Evolutionary conservation across 441 rosid species (phyloP).

Genomic region (Eutrema salsugineum): DNA sequence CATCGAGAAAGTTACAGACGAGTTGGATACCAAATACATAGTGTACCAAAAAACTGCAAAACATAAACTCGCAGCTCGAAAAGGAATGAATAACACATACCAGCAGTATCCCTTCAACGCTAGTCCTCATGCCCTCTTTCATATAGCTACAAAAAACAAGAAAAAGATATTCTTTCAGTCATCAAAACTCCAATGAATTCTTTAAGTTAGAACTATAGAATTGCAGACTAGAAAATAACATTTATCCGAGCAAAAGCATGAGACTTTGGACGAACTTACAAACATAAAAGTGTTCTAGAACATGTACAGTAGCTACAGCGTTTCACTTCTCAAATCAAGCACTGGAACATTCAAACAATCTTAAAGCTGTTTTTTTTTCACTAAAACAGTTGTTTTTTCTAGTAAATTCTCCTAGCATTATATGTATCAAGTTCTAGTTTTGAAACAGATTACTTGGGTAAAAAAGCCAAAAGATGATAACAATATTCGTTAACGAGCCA

Average conservation of each 20-base stretch:
- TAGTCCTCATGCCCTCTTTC: conserved; percentile 99
- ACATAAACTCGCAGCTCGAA: background rate
- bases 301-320: background rate
- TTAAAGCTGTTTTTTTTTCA: background rate
- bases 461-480: background rate
- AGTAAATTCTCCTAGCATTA: background rate
- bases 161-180: conserved; percentile 5
- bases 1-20: background rate
- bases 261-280: background rate
- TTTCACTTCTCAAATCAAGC: background rate
- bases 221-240: background rate
- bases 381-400: background rate
- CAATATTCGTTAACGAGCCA: background rate
- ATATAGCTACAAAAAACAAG: conserved; percentile 56
- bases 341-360: background rate
- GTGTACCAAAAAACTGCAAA: background rate
- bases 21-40: background rate
- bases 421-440: background rate
- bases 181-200: background rate
- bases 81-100: conserved; percentile 35
- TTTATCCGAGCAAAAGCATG: background rate
- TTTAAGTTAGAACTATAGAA: background rate
- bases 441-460: background rate
- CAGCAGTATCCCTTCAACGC: conserved; percentile 96
- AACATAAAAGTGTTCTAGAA: background rate